Percentiles rank a stretch among this genome's conserved stretches.
These are phyloP conservation scores for Dipteronia sinensis DNA, from an alignment of 345 rosid genomes.

Conservation along the genomic window DNA sequence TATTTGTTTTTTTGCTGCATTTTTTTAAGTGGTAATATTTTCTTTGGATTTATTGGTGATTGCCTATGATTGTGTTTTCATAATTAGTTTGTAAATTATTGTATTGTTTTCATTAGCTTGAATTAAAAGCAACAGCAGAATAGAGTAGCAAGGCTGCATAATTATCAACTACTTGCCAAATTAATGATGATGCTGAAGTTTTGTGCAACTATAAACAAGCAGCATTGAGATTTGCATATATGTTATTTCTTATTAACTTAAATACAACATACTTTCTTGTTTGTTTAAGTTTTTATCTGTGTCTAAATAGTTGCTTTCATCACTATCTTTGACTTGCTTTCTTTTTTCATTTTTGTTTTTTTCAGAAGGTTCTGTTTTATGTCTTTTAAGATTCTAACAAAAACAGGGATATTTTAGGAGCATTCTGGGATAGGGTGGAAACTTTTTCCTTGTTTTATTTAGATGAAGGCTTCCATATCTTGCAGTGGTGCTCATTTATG, in stretches of 20 bases:
- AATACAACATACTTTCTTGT: neutral
- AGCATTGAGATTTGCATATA: neutral
- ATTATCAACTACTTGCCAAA: too few species aligned
- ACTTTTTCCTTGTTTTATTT: conserved; percentile 10
- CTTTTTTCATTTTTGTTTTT: conserved; percentile 6
- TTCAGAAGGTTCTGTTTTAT: conserved; percentile 21
- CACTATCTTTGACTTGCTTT: neutral
- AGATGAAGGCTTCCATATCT: conserved; percentile 7
- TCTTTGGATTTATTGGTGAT: too few species aligned
- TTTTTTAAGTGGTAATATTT: too few species aligned
- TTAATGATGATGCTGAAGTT: neutral
- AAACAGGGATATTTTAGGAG: too few species aligned
- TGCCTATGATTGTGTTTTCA: too few species aligned
- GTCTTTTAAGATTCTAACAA: conserved; percentile 63
- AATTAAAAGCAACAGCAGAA: too few species aligned
- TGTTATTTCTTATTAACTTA: neutral
- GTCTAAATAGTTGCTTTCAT: conserved; percentile 11
- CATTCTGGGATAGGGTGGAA: too few species aligned
- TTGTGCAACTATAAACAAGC: neutral
- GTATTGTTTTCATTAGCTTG: too few species aligned
- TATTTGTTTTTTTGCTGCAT: too few species aligned
- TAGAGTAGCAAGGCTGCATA: too few species aligned
- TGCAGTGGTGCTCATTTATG: conserved; percentile 25
- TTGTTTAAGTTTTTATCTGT: neutral
- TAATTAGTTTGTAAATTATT: too few species aligned